Evolutionary conservation across 495 filamentous ascomycete species (phyloP).

Genomic region (Hypoxylon lienhwacheense): DNA sequence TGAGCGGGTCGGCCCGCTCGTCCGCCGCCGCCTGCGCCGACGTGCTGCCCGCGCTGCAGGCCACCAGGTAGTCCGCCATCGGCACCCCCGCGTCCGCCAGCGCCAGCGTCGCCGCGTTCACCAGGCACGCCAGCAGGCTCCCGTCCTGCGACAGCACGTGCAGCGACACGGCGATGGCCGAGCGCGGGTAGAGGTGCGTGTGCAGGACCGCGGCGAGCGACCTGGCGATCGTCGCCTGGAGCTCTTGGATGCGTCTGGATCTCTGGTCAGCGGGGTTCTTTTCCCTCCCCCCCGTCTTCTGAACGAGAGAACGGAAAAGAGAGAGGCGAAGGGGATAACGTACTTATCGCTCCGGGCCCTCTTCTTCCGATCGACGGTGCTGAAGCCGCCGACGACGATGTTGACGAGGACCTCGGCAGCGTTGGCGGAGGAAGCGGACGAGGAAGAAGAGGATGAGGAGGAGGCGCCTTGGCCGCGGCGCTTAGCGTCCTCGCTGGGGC

Average conservation of each 20-base stretch:
- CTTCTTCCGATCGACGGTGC: slow-evolving; percentile 80
- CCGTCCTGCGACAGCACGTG: slow-evolving; percentile 92
- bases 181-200: slow-evolving; percentile 87
- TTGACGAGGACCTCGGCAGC: slow-evolving; percentile 75
- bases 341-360: slow-evolving; percentile 76
- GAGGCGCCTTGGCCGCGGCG: slow-evolving; percentile 45
- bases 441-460: slow-evolving; percentile 30
- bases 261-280: background rate
- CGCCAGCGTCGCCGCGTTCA: slow-evolving; percentile 91
- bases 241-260: slow-evolving; percentile 72
- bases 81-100: slow-evolving; percentile 93
- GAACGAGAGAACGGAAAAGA: background rate
- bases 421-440: slow-evolving; percentile 41
- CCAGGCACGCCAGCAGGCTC: slow-evolving; percentile 79
- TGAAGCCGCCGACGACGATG: slow-evolving; percentile 84
- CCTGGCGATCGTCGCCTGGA: slow-evolving; percentile 72
- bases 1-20: slow-evolving; percentile 75
- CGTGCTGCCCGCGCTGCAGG: slow-evolving; percentile 82
- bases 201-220: slow-evolving; percentile 75
- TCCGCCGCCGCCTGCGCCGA: slow-evolving; percentile 64
- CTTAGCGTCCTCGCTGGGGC: slow-evolving; percentile 66
- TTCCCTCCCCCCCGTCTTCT: too few species aligned
- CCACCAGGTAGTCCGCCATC: slow-evolving; percentile 87
- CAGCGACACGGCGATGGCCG: slow-evolving; percentile 76
- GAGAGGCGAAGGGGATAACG: slow-evolving; percentile 30